Evolutionary conservation across 106 monocot genomes (phyloP), one percentile per base, ranked within the genome.

Genomic region (Acorus gramineus): DNA sequence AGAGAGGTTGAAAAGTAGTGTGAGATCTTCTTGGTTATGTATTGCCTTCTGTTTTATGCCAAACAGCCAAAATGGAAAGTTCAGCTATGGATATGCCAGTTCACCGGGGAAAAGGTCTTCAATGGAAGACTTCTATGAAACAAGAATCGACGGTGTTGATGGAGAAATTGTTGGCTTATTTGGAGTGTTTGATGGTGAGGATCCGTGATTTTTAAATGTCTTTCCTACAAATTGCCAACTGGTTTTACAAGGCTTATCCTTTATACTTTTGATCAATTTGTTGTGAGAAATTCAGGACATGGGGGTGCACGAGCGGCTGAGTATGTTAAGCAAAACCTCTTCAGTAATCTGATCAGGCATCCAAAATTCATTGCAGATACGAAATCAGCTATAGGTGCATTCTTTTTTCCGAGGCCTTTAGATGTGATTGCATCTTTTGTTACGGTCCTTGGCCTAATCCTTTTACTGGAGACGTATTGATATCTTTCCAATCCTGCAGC

Each of bases 261-360:
- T 8, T 60, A 44, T 28, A 46, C 11, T 64, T 11, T 48, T 2
- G 10, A 2, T 48, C 11, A 11, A 4, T 52, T 55, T 5, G 50
- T 76, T 13, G 3, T 59, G 65, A 8, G 53, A 60, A 28, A 5
- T 53, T 14, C 55, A 86, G 86, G 86, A 62, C 86, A 86, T 63
- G 86, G 86, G 42, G 86, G 86, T 73, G 72, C 59, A 66, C 79
- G 82, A 65, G 86, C 86, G 58, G 86, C 86, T 47, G 86, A 86
- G 44, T 86, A 77, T 63, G 86, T 86, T 50, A 86, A 86, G 42
- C 65, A 80, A 50, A 66, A 86, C 56, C 86, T 86, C 10, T 86
- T 82, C 68, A 86, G 77, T 77, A 86, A 86, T 76, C 66, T 86
- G 69, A 86, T 82, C 65, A 86, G 66, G 2, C 82, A 86, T 53